Base-by-base conservation (phyloP, 495 filamentous ascomycete species). In the Lasiosphaeria ovina region DNA sequence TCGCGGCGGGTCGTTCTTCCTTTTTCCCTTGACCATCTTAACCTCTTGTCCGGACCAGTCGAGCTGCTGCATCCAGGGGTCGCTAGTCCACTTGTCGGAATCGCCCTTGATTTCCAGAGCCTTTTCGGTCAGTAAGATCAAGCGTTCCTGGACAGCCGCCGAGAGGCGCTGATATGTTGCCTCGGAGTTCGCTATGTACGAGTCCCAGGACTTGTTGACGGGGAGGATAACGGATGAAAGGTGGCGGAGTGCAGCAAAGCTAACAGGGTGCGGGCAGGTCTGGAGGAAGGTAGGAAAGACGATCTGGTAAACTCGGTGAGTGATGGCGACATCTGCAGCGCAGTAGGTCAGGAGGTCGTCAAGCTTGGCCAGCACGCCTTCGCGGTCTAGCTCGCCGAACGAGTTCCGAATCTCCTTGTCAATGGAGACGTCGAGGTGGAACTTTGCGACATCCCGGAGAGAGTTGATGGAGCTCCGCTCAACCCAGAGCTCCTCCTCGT, bases 401-500 rank as follows among this genome's bases (percentile, higher is more conserved):
- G 89, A 82, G 67, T 97, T 89, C 58, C 94, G 83, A 54, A 87
- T 83, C 8, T 86, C 85, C 74, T 99, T 99, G 72, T 99, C 92
- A 59, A 99, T 93, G 3, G 89, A 86, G 57, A 95, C 84, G 62
- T 90, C 85, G 64, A 96, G 91, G 69, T 99, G 94, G 66, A 99
- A 98, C 69, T 96, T 89, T 54, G 94, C 95, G 16, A 99, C 94
- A 69, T 99, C 95, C 34, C 93, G 85, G 38, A 99, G 78, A 0
- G 93, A 97, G 73, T 99, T 99, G 60, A 96, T 85, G 11, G 93
- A 96, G 68, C 94, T 98, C 61, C 91, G 82, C 36, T 90, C 89
- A 14, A 99, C 88, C 94, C 94, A 99, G 4, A 96, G 76, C 66
- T 99, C 94, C 66, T 96, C 93, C 60, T 92, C 91, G 62, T 96